Base-by-base conservation (phyloP, 768 basidiomycete species). In the Lactarius indigo region DNA sequence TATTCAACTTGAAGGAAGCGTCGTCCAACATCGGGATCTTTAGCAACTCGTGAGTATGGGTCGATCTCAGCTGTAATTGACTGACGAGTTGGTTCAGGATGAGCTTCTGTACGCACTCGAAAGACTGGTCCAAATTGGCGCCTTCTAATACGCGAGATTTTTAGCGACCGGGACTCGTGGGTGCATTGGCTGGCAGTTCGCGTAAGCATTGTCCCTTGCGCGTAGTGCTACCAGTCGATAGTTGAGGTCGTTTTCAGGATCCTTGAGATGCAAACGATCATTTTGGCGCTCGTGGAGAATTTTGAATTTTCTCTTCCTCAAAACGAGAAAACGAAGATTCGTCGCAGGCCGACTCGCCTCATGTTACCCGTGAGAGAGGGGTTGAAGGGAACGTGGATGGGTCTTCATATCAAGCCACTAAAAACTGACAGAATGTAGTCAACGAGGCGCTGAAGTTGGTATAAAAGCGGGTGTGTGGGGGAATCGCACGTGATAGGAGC, bases 251-350 rank as follows among this genome's bases (percentile, higher is more conserved):
- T 23, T 42, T 35, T 5, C 33, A 64, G 64, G 17, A 26, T 64
- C 18, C 58, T 64, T 57, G 64, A 64, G 37, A 37, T 61, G 30
- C 52, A 66, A n/a, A 58, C 42, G 15, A 61, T 66, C 26, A 28
- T 41, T 17, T 13, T 41, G 5, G 41, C 23, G n/a, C 65, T 61
- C 23, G 2, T 52, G 0, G 50, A 52, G 26, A 52, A 52, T 52
- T 52, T 26, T 17, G 50, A 52, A 7, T 17, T 52, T 52, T 52
- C 50, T 1, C 50, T 52, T 41, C 41, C 50, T 52, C 50, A 52
- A 55, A 30, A 17, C 9, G 60, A 66, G 26, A 61, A 44, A 39
- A 30, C 41, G 5, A 28, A 33, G 60, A 55, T 61, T 7, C 15
- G 33, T 30, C 59, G 59, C 20, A 65, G 56, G 50, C 52, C 52